phyloP scores from a whole-genome alignment of 768 basidiomycete genomes.

The Austroboletus eburneus region DNA sequence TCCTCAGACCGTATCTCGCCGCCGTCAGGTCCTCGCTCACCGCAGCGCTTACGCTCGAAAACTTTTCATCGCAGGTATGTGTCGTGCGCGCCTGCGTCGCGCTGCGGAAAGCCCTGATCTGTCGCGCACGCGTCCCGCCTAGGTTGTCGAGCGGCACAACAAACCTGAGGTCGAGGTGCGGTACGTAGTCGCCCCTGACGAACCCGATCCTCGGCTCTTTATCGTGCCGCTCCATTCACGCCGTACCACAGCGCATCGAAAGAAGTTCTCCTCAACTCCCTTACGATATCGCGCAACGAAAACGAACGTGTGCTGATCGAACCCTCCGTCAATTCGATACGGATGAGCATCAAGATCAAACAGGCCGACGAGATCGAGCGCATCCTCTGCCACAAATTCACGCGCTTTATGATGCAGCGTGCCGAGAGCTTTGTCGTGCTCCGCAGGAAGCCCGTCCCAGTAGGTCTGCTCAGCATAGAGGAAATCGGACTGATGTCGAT shows the following conservation, averaged over 20 bases:
- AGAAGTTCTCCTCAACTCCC: slow-evolving; percentile 90
- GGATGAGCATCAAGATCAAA: slow-evolving; percentile 97
- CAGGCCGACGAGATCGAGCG: slow-evolving; percentile 99
- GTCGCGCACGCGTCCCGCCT: background rate
- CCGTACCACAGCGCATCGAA: slow-evolving; percentile 66
- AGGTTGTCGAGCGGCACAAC: slow-evolving; percentile 97
- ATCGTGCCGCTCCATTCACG: background rate
- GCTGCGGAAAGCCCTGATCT: slow-evolving; percentile 5
- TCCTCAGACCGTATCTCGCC: slow-evolving; percentile 90
- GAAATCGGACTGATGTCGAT: slow-evolving; percentile 11
- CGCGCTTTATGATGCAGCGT: slow-evolving; percentile 97
- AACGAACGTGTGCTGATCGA: slow-evolving; percentile 97
- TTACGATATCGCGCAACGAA: slow-evolving; percentile 95
- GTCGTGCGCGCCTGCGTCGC: background rate
- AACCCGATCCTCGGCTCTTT: too few species aligned
- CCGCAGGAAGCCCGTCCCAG: slow-evolving; percentile 88
- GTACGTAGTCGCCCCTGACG: slow-evolving; percentile 43
- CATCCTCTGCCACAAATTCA: slow-evolving; percentile 97
- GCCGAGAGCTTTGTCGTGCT: slow-evolving; percentile 97
- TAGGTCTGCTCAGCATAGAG: slow-evolving; percentile 34
- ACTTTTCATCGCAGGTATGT: slow-evolving; percentile 83
- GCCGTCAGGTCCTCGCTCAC: slow-evolving; percentile 95
- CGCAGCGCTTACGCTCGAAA: slow-evolving; percentile 95
- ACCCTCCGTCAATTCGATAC: slow-evolving; percentile 94
- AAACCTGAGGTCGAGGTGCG: slow-evolving; percentile 91